Base-by-base conservation (phyloP, 495 filamentous ascomycete genomes). In the Penicillium tannophilum region DNA sequence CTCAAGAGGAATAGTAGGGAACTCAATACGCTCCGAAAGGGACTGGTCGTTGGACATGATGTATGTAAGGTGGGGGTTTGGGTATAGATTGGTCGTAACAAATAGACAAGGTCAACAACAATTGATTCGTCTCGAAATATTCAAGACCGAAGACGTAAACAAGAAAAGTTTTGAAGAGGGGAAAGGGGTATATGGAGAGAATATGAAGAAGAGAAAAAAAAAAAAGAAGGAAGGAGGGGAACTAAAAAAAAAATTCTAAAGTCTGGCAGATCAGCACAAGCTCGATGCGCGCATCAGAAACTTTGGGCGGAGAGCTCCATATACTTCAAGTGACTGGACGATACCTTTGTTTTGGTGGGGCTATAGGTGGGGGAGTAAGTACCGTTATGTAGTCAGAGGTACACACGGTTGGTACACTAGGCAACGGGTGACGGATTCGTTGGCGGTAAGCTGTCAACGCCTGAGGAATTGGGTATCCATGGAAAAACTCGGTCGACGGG, bases 11-110 rank as follows among this genome's bases (percentile, higher is more conserved):
- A 77, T 63, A 42, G 54, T 52, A 42, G 77, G 71, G 31, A 65
- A 28, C 59, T 75, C 65, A 59, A 77, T 50, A 56, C 69, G 73
- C 46, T 76, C 74, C 19, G 60, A 33, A 19, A 76, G 66, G 19
- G 69, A 61, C 61, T 72, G 47, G 51, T 66, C 58, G 46, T 35
- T 28, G 56, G 69, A 70, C 67, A 75, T 75, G 50, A 54, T 68
- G 61, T 46, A 24, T 24, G 51, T 53, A 5, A 17, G 39, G 39
- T 41, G 39, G 39, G 45, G 35, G 39, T 51, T 45, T 20, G 19
- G 24, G 30, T 58, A 55, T 28, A 17, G n/a, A 46, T 36, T 10
- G 19, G 33, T 39, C 30, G 17, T 49, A 42, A 45, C 49, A 42
- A 54, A 42, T 26, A 36, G 16, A 19, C 14, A 39, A 39, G 10